These are phyloP conservation scores for Bipolaris zeicola DNA, from an alignment of 2,329 filamentous ascomycete species.

Conservation along the genomic window DNA sequence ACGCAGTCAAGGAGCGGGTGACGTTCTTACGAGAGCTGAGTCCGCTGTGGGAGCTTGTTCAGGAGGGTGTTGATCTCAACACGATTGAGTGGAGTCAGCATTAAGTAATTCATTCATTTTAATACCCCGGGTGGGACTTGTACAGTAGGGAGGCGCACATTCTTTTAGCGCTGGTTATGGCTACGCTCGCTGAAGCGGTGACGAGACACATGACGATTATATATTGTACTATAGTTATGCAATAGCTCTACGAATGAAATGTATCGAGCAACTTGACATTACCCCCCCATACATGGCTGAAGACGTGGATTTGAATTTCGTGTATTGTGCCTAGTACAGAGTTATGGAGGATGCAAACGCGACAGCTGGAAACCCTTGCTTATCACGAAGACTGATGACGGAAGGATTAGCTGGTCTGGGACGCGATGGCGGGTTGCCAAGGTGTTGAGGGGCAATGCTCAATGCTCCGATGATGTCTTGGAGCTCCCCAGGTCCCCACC, in stretches of 20 bases:
- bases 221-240: conserved; percentile 18
- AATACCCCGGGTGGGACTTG: conserved; percentile 24
- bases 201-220: conserved; percentile 25
- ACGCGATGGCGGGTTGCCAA: conserved; percentile 23
- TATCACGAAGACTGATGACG: neutral
- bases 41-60: conserved; percentile 95
- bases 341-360: neutral
- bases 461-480: conserved; percentile 5
- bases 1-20: conserved; percentile 89
- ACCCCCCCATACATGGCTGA: neutral
- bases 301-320: neutral
- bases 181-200: conserved; percentile 36
- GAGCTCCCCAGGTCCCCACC: conserved; percentile 7
- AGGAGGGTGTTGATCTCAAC: conserved; percentile 93
- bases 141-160: conserved; percentile 29
- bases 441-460: conserved; percentile 18
- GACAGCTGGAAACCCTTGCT: neutral
- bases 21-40: conserved; percentile 92
- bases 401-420: neutral
- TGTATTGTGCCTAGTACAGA: neutral
- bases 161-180: conserved; percentile 14
- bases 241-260: conserved; percentile 13
- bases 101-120: conserved; percentile 53
- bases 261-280: conserved; percentile 6
- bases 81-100: conserved; percentile 99